Conservation (phyloP, 352 stramenopile species). For the Phytophthora rubi region DNA sequence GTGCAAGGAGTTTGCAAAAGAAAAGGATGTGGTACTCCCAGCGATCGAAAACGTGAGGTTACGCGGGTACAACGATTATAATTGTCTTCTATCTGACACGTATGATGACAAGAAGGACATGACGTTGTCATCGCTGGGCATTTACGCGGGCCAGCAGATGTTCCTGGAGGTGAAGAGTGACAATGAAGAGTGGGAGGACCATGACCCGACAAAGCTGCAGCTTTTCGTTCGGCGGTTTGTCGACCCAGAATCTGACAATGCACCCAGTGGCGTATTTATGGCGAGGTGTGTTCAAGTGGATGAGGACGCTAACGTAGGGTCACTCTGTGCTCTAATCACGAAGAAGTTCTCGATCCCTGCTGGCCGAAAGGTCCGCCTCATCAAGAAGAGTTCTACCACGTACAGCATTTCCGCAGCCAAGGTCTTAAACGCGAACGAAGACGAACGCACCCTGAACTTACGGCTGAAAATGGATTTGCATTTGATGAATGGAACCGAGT, state of each 20-base stretch:
- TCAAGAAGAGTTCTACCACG: conserved; percentile 72
- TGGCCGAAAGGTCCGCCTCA: conserved; percentile 54
- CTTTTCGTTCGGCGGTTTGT: conserved; percentile 77
- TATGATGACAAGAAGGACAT: conserved; percentile 65
- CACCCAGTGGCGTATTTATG: conserved; percentile 30
- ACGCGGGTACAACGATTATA: conserved; percentile 83
- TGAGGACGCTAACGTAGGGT: conserved; percentile 60
- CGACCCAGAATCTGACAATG: conserved; percentile 18
- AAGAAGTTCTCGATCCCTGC: conserved; percentile 60
- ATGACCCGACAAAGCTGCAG: conserved; percentile 72
- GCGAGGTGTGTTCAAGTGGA: conserved; percentile 70
- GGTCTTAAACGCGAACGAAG: conserved; percentile 64
- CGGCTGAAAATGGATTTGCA: conserved; percentile 70
- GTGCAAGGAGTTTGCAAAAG: conserved; percentile 62
- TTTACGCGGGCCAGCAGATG: conserved; percentile 78
- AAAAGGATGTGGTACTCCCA: conserved; percentile 57
- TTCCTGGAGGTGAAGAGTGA: conserved; percentile 74
- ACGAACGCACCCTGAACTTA: conserved; percentile 45
- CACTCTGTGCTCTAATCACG: conserved; percentile 53
- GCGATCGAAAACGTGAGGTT: conserved; percentile 66
- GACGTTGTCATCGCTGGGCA: conserved; percentile 57
- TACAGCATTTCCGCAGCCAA: conserved; percentile 74
- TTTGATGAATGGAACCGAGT: conserved; percentile 68
- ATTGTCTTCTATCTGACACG: conserved; percentile 64
- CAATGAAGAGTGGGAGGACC: conserved; percentile 66